phyloP scores from a whole-genome alignment of 306 rosid genomes.

The Fagus crenata region DNA sequence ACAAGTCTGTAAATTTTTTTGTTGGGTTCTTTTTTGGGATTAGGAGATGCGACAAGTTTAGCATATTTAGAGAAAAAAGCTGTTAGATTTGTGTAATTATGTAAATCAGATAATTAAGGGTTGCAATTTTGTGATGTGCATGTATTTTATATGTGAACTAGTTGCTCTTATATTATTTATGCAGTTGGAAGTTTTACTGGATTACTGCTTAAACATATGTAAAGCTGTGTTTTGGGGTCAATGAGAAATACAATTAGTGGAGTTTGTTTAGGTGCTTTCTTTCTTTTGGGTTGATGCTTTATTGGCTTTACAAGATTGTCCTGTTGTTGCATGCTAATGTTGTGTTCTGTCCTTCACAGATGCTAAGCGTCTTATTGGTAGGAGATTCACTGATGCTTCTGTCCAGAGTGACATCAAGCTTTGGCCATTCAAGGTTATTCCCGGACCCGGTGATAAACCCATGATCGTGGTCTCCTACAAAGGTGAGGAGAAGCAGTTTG shows the following conservation, averaged over 20 bases:
- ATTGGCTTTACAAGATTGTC: not conserved
- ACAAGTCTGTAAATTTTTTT: not conserved
- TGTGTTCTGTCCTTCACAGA: constrained; percentile 32
- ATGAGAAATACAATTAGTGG: not conserved
- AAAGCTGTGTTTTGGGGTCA: not conserved
- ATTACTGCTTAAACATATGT: not conserved
- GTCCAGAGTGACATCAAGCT: constrained; percentile 73
- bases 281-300: not conserved
- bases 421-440: constrained; percentile 69
- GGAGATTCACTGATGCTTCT: constrained; percentile 58
- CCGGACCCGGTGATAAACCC: constrained; percentile 65
- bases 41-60: not conserved
- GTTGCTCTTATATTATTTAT: not conserved
- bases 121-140: not conserved
- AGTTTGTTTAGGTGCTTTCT: not conserved
- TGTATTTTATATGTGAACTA: too few species aligned
- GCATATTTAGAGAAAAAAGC: not conserved
- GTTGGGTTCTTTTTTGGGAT: not conserved
- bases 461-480: constrained; percentile 61
- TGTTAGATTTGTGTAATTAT: not conserved
- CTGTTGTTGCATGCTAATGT: not conserved
- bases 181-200: not conserved
- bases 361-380: constrained; percentile 81
- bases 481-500: constrained; percentile 58
- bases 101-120: not conserved